These are phyloP conservation scores for Exophiala spinifera DNA, from an alignment of 2,329 filamentous ascomycete species.

Conservation along the genomic window DNA sequence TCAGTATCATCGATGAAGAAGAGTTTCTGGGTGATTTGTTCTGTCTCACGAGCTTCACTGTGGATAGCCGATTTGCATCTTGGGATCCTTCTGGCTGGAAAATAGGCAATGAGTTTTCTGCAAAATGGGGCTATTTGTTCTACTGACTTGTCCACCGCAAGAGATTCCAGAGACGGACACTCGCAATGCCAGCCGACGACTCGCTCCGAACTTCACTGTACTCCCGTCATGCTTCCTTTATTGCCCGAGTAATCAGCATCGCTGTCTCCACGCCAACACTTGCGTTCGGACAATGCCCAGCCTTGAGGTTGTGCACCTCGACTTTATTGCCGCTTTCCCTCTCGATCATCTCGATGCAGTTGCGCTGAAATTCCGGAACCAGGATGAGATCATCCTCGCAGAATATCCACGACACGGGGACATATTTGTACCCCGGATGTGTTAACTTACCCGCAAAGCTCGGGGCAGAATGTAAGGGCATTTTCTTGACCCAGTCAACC, in stretches of 20 bases:
- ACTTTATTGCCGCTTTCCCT: slow-evolving; percentile 33
- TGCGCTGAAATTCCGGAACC: slow-evolving; percentile 34
- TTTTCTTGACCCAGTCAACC: slow-evolving; percentile 24
- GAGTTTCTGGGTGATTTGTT: slow-evolving; percentile 37
- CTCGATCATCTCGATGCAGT: slow-evolving; percentile 34
- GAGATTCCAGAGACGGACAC: not conserved
- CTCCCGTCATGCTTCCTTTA: slow-evolving; percentile 1
- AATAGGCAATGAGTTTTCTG: slow-evolving; percentile 34
- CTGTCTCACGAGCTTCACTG: slow-evolving; percentile 35
- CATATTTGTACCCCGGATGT: slow-evolving; percentile 39
- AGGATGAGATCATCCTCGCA: slow-evolving; percentile 41
- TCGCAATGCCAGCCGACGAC: no score
- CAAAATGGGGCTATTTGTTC: slow-evolving; percentile 40
- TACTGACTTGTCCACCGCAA: slow-evolving; percentile 13
- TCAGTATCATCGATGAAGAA: slow-evolving; percentile 36
- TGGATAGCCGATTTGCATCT: slow-evolving; percentile 29
- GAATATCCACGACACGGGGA: slow-evolving; percentile 41
- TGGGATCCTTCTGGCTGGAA: slow-evolving; percentile 39
- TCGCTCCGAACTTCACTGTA: not conserved
- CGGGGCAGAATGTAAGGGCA: slow-evolving; percentile 29
- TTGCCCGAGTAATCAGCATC: slow-evolving; percentile 11
- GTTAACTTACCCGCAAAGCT: slow-evolving; percentile 32
- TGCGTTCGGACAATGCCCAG: slow-evolving; percentile 33
- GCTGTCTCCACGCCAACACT: slow-evolving; percentile 29
- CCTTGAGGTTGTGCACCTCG: slow-evolving; percentile 32